phyloP scores from a whole-genome alignment of 2,329 filamentous ascomycete genomes.

The Coniochaeta sp. region DNA sequence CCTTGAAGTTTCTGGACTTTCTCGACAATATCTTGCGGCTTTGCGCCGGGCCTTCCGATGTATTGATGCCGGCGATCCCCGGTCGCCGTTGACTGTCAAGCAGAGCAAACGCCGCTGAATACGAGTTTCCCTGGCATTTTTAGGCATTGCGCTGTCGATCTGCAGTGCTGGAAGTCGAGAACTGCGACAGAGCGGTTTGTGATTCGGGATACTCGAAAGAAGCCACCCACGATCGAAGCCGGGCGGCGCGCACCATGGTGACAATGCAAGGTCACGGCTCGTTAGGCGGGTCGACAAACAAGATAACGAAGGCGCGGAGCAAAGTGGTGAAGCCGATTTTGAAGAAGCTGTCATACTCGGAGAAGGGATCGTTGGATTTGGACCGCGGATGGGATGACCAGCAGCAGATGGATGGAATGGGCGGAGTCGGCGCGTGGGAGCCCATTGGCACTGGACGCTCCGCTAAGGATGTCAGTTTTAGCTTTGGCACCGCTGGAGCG shows the following conservation, averaged over 20 bases:
- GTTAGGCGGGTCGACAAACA: slow-evolving; percentile 22
- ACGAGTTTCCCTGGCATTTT: not conserved
- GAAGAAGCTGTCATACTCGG: slow-evolving; percentile 50
- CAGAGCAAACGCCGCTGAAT: not conserved
- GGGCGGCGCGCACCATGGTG: not conserved
- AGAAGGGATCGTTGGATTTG: slow-evolving; percentile 56
- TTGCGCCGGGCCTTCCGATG: not conserved
- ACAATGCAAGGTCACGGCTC: slow-evolving; percentile 17
- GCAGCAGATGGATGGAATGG: slow-evolving; percentile 23
- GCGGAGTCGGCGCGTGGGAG: slow-evolving; percentile 4
- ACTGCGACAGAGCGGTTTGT: too few relatives aligned
- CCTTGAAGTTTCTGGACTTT: too few relatives aligned
- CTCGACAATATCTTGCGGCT: too few relatives aligned
- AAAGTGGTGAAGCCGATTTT: slow-evolving; percentile 54
- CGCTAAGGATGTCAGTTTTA: slow-evolving; percentile 39
- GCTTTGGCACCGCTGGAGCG: slow-evolving; percentile 8
- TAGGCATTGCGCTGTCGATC: not conserved
- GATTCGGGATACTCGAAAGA: too few relatives aligned
- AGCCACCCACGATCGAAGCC: not conserved
- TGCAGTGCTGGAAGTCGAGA: not conserved
- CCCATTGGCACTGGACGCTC: slow-evolving; percentile 13
- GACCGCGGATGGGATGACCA: slow-evolving; percentile 54
- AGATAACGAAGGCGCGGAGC: slow-evolving; percentile 36
- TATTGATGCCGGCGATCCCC: not conserved
- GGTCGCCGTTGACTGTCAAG: slow-evolving; percentile 2